phyloP scores from a whole-genome alignment of 2,329 filamentous ascomycete species.

The Madurella mycetomatis region DNA sequence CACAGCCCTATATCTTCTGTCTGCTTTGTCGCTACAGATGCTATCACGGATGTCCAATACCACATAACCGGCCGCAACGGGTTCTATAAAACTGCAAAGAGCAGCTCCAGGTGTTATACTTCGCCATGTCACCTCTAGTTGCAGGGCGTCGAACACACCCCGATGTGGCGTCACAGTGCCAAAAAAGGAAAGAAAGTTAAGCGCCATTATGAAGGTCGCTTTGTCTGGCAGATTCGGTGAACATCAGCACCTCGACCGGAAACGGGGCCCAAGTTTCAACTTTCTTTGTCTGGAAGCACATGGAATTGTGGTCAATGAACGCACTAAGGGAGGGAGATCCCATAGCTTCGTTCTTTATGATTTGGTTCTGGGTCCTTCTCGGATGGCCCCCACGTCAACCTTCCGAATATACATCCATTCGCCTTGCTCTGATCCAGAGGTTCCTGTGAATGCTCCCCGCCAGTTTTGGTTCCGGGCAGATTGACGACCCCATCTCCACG shows the following conservation, averaged over 20 bases:
- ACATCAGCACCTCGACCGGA: background rate
- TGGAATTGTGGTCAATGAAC: background rate
- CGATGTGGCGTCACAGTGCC: no score
- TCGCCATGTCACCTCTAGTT: no score
- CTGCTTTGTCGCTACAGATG: background rate
- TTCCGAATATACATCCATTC: background rate
- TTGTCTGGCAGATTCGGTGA: background rate
- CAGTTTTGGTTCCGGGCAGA: no score
- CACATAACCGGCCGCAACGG: no score
- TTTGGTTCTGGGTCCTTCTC: background rate
- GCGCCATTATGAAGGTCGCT: background rate
- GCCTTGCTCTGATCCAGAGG: no score
- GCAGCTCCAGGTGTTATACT: no score
- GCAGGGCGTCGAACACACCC: no score
- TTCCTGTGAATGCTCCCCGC: no score
- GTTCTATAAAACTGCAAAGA: no score
- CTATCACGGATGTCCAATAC: background rate
- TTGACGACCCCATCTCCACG: background rate
- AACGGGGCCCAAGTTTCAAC: background rate
- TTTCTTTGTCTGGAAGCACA: slow-evolving; percentile 6
- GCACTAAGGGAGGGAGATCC: background rate
- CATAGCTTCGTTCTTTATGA: background rate
- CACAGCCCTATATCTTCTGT: background rate
- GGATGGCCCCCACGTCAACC: background rate
- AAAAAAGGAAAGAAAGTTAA: no score